Evolutionary conservation across 345 rosid species (phyloP).

Genomic region (Citrus medica): DNA sequence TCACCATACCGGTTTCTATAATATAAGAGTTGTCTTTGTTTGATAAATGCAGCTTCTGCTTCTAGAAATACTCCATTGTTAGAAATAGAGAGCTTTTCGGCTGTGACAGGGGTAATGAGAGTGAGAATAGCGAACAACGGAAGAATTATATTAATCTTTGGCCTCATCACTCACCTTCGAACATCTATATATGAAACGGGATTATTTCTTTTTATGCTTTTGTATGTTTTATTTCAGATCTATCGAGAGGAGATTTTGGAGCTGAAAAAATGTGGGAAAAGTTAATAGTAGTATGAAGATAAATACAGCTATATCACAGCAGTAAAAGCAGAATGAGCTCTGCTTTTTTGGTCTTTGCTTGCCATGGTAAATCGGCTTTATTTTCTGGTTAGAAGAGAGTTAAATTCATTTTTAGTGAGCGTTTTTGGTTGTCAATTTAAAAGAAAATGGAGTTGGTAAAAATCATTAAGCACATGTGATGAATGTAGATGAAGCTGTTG

Average conservation of each 20-base stretch:
- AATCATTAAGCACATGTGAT: not conserved
- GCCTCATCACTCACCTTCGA: conserved; percentile 35
- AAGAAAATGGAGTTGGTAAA: not conserved
- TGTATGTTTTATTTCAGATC: not conserved
- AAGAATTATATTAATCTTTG: conserved; percentile 16
- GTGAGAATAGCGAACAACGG: conserved; percentile 18
- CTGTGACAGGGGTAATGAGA: conserved; percentile 14
- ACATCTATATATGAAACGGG: not conserved
- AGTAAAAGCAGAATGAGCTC: too few relatives aligned
- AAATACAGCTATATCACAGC: not conserved
- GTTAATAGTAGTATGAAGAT: not conserved
- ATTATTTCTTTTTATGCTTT: not conserved
- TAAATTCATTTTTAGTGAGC: too few relatives aligned
- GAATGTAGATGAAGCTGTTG: not conserved
- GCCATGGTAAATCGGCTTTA: not conserved
- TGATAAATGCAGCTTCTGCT: conserved; percentile 3
- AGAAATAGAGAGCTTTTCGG: conserved; percentile 2
- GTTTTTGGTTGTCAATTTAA: too few relatives aligned
- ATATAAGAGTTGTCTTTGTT: conserved; percentile 24
- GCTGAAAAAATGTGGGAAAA: not conserved
- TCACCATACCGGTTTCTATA: conserved; percentile 12
- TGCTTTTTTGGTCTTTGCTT: not conserved
- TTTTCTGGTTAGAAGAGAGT: not conserved
- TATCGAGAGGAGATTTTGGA: not conserved
- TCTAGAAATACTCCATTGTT: conserved; percentile 9